Evolutionary conservation across 768 basidiomycete species (phyloP).

Genomic region (Mycena olivaceomarginata): DNA sequence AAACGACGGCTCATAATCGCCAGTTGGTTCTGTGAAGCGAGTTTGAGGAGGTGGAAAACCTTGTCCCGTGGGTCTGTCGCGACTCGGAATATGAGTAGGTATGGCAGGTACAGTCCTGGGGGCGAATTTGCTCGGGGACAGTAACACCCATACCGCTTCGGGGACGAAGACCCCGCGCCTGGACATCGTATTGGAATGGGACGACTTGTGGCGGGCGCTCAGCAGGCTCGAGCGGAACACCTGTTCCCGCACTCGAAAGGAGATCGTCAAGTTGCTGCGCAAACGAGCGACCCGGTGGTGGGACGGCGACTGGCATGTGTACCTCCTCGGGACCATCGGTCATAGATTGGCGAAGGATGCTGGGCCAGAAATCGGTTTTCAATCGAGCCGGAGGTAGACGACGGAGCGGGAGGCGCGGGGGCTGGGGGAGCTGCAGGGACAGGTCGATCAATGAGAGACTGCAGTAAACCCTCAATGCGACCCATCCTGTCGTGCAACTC

Average conservation of each 20-base stretch:
- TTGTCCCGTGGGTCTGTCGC: neutral
- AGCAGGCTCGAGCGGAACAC: constrained; percentile 60
- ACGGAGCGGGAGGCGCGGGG: constrained; percentile 24
- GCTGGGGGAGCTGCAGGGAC: constrained; percentile 46
- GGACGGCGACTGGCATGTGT: constrained; percentile 66
- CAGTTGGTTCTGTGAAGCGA: no score
- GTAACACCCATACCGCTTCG: constrained; percentile 36
- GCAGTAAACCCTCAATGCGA: constrained; percentile 69
- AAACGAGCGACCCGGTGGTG: constrained; percentile 71
- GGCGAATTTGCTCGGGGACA: constrained; percentile 16
- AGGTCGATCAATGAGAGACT: constrained; percentile 59
- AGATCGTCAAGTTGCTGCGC: constrained; percentile 79
- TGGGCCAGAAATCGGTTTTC: constrained; percentile 5
- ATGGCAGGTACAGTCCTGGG: constrained; percentile 7
- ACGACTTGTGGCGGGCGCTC: constrained; percentile 72
- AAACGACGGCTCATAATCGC: constrained; percentile 15
- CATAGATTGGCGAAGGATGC: constrained; percentile 10
- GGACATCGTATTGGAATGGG: constrained; percentile 69
- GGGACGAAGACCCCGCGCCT: constrained; percentile 38
- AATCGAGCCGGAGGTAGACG: constrained; percentile 13
- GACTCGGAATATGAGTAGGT: neutral
- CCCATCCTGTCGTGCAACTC: constrained; percentile 63
- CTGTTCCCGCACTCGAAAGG: constrained; percentile 64
- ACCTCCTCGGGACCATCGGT: constrained; percentile 39
- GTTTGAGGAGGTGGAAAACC: no score